A percentile compares a stretch with the other conserved stretches of the same genome.
Conservation (phyloP, 805 yeast species). For the Millerago galiae region DNA sequence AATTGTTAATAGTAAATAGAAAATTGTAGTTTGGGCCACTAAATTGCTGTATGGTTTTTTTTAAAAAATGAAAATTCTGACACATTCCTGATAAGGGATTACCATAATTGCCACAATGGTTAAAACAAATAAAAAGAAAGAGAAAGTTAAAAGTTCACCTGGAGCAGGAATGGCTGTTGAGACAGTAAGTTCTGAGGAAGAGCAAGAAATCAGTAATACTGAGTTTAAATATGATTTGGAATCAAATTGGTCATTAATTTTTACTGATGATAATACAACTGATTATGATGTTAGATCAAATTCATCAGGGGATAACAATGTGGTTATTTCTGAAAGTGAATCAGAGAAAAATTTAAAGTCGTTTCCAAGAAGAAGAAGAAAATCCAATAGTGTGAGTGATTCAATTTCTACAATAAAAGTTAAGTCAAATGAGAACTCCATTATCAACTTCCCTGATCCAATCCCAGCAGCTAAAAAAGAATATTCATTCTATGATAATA, state of each 20-base stretch:
- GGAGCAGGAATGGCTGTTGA: background rate
- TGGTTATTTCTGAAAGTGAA: slow-evolving; percentile 17
- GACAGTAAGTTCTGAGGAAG: slow-evolving; percentile 2
- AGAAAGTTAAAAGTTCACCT: too few species aligned
- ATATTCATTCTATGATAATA: background rate
- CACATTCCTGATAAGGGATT: slow-evolving; percentile 1
- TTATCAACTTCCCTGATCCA: slow-evolving; percentile 12
- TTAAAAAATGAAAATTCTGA: background rate
- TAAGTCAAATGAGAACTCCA: slow-evolving; percentile 2
- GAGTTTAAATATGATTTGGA: slow-evolving; percentile 17
- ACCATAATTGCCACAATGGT: slow-evolving; percentile 1
- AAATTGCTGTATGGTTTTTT: too few species aligned
- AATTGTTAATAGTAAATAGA: background rate
- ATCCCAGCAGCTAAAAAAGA: background rate
- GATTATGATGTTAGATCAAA: slow-evolving; percentile 22
- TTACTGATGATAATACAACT: slow-evolving; percentile 24
- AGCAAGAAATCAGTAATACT: slow-evolving; percentile 2
- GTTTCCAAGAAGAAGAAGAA: background rate
- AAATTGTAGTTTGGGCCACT: too few species aligned
- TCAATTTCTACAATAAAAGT: slow-evolving; percentile 11
- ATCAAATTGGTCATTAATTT: slow-evolving; percentile 24
- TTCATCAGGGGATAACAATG: background rate
- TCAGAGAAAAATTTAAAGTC: slow-evolving; percentile 5
- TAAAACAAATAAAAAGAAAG: background rate
- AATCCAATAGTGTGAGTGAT: background rate